Evolutionary conservation across 2,329 filamentous ascomycete genomes (phyloP).

Genomic region (Botrytis squamosa): DNA sequence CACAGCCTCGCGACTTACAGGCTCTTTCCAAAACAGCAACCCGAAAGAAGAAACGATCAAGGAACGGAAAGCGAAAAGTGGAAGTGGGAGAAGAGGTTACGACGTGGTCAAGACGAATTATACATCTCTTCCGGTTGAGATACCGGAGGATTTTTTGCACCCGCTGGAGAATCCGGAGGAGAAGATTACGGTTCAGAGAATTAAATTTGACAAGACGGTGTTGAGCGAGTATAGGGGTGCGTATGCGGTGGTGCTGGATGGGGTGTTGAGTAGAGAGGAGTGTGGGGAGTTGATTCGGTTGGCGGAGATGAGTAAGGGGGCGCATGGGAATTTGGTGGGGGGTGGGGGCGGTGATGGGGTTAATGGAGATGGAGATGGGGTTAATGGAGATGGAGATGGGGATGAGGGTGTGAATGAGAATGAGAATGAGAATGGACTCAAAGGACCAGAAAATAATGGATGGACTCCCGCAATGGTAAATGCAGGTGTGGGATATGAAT

Average conservation of each 20-base stretch:
- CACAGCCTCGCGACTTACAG: background rate
- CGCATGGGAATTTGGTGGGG: background rate
- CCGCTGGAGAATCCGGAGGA: slow-evolving; percentile 44
- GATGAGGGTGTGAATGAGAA: background rate
- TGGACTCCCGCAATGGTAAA: slow-evolving; percentile 19
- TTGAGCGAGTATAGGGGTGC: slow-evolving; percentile 53
- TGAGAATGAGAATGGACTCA: background rate
- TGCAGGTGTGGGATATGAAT: slow-evolving; percentile 60
- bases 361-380: too few species aligned
- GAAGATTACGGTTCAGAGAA: slow-evolving; percentile 41
- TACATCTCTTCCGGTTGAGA: slow-evolving; percentile 41
- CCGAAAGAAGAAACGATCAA: background rate
- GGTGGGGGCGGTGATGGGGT: background rate
- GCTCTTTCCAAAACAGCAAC: background rate
- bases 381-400: too few species aligned
- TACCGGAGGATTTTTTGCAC: slow-evolving; percentile 50
- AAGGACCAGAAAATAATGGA: slow-evolving; percentile 1
- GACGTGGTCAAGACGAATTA: slow-evolving; percentile 34
- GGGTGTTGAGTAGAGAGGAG: slow-evolving; percentile 9
- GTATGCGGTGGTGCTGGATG: slow-evolving; percentile 62
- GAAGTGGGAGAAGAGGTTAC: background rate
- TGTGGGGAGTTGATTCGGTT: background rate
- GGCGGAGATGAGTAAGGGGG: slow-evolving; percentile 19
- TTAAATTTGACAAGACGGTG: slow-evolving; percentile 53
- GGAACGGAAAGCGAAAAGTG: background rate